Evolutionary conservation across 805 yeast species (phyloP).

Genomic region (Cyberlindnera galapagoensis): DNA sequence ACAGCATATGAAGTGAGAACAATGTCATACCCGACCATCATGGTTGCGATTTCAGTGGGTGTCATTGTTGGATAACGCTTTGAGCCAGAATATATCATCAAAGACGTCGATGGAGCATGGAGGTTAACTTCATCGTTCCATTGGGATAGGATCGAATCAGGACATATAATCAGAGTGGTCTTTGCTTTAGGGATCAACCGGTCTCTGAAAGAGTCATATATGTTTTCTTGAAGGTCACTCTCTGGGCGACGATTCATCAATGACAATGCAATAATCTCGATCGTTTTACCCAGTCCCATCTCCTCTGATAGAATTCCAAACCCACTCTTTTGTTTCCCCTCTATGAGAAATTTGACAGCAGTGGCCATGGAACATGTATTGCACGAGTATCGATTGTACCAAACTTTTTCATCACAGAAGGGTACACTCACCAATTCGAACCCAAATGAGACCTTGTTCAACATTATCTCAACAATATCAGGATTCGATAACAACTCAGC

Average conservation of each 20-base stretch:
- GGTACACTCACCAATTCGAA: constrained; percentile 33
- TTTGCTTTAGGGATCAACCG: constrained; percentile 37
- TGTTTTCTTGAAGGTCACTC: constrained; percentile 4
- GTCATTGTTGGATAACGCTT: constrained; percentile 28
- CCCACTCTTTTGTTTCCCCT: constrained; percentile 19
- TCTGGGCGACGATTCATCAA: constrained; percentile 51
- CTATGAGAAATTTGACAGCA: constrained; percentile 24
- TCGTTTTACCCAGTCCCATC: constrained; percentile 96
- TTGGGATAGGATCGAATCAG: constrained; percentile 75
- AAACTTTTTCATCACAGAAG: constrained; percentile 15
- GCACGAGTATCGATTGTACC: constrained; percentile 48
- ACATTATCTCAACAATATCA: constrained; percentile 21
- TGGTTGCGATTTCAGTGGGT: constrained; percentile 39
- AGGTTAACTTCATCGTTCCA: constrained; percentile 71
- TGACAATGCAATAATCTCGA: constrained; percentile 69
- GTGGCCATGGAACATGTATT: constrained; percentile 32
- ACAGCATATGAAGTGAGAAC: constrained; percentile 74
- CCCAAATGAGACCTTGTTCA: constrained; percentile 46
- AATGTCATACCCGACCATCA: constrained; percentile 59
- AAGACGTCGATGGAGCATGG: constrained; percentile 56
- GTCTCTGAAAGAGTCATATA: constrained; percentile 5
- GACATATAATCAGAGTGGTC: constrained; percentile 80
- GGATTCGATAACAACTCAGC: constrained; percentile 12
- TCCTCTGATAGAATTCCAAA: constrained; percentile 80
- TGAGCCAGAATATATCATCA: constrained; percentile 60